phyloP scores from a whole-genome alignment of 495 filamentous ascomycete genomes.

The Copromyces sp. region DNA sequence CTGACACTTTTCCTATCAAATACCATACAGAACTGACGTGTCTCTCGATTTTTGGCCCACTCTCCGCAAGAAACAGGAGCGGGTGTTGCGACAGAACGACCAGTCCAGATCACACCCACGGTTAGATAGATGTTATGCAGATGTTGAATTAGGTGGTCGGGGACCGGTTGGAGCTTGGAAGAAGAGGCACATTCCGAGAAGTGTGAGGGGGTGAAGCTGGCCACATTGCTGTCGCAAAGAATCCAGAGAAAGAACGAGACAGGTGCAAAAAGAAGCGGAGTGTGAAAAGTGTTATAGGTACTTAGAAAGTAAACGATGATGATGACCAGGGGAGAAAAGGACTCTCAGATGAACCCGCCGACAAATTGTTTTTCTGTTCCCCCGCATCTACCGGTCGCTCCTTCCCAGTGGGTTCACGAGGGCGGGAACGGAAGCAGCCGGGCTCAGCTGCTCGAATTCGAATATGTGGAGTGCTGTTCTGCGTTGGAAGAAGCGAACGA shows the following conservation, averaged over 20 bases:
- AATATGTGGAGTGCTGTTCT: too few species aligned
- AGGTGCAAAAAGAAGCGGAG: neutral
- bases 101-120: neutral
- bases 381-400: too few species aligned
- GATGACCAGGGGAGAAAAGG: too few species aligned
- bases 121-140: neutral
- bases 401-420: neutral
- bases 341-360: too few species aligned
- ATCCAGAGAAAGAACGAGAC: neutral
- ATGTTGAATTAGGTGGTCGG: neutral
- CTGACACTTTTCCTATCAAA: neutral
- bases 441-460: too few species aligned
- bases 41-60: neutral
- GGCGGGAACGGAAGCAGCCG: neutral
- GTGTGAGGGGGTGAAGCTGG: neutral
- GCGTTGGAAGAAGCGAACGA: neutral
- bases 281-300: too few species aligned
- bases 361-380: too few species aligned
- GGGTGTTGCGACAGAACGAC: too few species aligned
- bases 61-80: too few species aligned
- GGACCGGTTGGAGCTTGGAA: neutral
- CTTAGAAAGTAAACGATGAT: too few species aligned
- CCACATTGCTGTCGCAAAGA: neutral
- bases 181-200: neutral
- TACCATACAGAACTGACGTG: neutral